A percentile compares a stretch with the other conserved stretches of the same genome.
These are phyloP conservation scores for Tarenaya hassleriana DNA, from an alignment of 345 rosid species.

Conservation along the genomic window DNA sequence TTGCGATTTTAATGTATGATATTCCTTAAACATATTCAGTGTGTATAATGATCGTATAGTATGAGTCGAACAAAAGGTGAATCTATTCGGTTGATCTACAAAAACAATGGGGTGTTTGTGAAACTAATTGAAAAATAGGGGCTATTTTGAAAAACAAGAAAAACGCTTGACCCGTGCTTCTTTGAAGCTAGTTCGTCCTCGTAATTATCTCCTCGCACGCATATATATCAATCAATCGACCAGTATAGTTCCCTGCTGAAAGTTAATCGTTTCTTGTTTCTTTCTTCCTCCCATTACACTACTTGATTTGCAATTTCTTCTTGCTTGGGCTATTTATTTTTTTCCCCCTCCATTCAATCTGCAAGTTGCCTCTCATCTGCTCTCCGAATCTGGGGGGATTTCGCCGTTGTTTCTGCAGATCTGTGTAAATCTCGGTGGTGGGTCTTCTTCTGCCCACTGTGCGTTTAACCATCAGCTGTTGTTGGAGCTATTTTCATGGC, in stretches of 20 bases:
- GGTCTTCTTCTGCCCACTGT: neutral
- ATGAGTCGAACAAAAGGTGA: too few species aligned
- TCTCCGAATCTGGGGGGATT: slow-evolving; percentile 22
- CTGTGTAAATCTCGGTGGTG: slow-evolving; percentile 18
- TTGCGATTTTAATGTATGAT: too few species aligned
- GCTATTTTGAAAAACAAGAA: neutral
- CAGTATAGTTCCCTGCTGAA: slow-evolving; percentile 7
- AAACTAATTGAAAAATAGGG: neutral
- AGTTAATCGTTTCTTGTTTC: slow-evolving; percentile 9
- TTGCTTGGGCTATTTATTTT: slow-evolving; percentile 14
- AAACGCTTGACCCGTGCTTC: slow-evolving; percentile 21
- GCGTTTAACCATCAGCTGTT: slow-evolving; percentile 2
- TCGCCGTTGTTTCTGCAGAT: slow-evolving; percentile 6
- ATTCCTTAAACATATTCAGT: too few species aligned
- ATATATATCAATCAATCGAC: slow-evolving; percentile 19
- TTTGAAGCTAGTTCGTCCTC: slow-evolving; percentile 16
- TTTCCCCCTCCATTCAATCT: neutral
- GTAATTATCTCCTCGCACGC: slow-evolving; percentile 24
- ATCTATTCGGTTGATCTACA: too few species aligned
- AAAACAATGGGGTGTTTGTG: neutral
- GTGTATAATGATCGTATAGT: too few species aligned
- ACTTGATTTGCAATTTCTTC: neutral
- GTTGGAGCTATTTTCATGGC: slow-evolving; percentile 39
- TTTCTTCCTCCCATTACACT: slow-evolving; percentile 12
- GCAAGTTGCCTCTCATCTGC: too few species aligned